These are phyloP conservation scores for Stagonosporopsis tanaceti DNA, from an alignment of 2,329 filamentous ascomycete genomes.

Conservation along the genomic window DNA sequence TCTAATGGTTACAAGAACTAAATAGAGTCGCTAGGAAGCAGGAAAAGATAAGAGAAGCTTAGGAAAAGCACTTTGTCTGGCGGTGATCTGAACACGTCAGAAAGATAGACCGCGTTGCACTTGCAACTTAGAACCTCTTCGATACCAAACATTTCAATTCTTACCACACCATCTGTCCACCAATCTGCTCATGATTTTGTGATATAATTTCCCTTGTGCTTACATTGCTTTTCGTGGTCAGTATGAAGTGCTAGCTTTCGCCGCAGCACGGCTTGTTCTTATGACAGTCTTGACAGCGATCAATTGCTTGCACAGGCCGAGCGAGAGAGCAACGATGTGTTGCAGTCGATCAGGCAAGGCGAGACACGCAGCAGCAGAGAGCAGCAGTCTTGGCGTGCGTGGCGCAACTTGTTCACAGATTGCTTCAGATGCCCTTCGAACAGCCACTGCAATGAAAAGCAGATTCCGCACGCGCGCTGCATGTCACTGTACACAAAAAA, in stretches of 20 bases:
- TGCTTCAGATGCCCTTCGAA: neutral
- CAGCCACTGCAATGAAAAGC: neutral
- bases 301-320: neutral
- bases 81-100: conserved; percentile 1
- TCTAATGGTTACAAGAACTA: conserved; percentile 45
- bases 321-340: neutral
- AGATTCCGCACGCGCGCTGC: no score
- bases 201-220: no score
- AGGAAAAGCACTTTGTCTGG: conserved; percentile 14
- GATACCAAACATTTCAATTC: conserved; percentile 15
- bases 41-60: conserved; percentile 1
- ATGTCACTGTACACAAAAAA: neutral
- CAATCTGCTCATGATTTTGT: neutral
- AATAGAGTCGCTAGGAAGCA: neutral
- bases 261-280: no score
- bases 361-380: neutral
- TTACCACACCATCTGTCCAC: neutral
- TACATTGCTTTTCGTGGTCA: no score
- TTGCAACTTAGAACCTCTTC: conserved; percentile 13
- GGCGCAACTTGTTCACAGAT: neutral
- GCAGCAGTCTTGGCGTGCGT: no score
- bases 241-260: no score
- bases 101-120: conserved; percentile 4
- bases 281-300: neutral
- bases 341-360: no score